phyloP scores from a whole-genome alignment of 257 asterid genomes.

The Capsicum chinense region DNA sequence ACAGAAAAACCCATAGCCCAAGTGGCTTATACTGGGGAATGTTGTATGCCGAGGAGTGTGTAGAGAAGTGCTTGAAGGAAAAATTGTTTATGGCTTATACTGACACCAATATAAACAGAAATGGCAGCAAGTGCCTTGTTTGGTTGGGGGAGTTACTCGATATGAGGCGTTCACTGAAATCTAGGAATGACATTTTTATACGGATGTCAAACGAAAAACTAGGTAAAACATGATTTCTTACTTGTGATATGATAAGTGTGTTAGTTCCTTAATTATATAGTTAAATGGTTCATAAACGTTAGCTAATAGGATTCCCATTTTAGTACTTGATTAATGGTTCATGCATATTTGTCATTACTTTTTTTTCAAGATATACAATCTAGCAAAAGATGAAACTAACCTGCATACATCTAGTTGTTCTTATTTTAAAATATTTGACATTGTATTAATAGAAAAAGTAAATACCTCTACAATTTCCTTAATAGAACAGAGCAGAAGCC shows the following conservation, averaged over 20 bases:
- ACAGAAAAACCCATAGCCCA: background rate
- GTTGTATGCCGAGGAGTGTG: background rate
- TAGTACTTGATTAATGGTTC: no score
- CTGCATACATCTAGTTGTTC: background rate
- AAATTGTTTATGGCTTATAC: no score
- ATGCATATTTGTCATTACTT: no score
- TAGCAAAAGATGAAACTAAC: background rate
- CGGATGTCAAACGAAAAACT: slow-evolving; percentile 44
- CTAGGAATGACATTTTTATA: slow-evolving; percentile 42
- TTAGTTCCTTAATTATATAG: no score
- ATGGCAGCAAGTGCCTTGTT: background rate
- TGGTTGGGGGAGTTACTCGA: slow-evolving; percentile 46
- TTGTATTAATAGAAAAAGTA: background rate
- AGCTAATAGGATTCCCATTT: no score
- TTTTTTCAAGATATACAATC: background rate
- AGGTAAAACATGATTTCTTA: slow-evolving; percentile 32
- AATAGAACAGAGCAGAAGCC: background rate
- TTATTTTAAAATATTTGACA: background rate
- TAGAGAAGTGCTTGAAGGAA: no score
- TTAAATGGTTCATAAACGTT: no score
- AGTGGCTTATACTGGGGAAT: slow-evolving; percentile 29
- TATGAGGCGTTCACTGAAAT: slow-evolving; percentile 30
- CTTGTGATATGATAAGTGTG: background rate
- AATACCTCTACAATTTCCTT: background rate
- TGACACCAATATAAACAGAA: no score